Evolutionary conservation across 371 early-diverging fungal genomes (phyloP).

Genomic region (Apophysomyces elegans): DNA sequence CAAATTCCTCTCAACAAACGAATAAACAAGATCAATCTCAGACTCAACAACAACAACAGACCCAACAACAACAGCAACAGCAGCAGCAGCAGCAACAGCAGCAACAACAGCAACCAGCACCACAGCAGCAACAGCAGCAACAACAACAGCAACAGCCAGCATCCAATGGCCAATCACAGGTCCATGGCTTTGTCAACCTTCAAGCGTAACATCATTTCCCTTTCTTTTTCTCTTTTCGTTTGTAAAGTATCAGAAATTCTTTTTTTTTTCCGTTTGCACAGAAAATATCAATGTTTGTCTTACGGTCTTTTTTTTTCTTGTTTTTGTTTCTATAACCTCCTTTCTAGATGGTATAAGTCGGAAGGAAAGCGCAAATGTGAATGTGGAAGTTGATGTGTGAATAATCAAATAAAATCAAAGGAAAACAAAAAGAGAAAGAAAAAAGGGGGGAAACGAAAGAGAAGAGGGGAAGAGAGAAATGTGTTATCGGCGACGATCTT

Average conservation of each 20-base stretch:
- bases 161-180: slow-evolving; percentile 1
- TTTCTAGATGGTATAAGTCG: slow-evolving; percentile 19
- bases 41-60: slow-evolving; percentile 18
- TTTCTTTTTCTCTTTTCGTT: not conserved
- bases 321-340: slow-evolving; percentile 13
- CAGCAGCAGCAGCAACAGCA: slow-evolving; percentile 10
- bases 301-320: slow-evolving; percentile 14
- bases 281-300: not conserved
- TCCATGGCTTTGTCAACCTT: slow-evolving; percentile 17
- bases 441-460: not conserved
- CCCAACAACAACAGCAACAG: slow-evolving; percentile 17
- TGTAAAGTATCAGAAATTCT: slow-evolving; percentile 7
- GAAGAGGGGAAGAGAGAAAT: not conserved
- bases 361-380: not conserved
- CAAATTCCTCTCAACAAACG: slow-evolving; percentile 13
- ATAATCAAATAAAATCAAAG: not conserved
- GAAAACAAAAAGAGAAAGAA: not conserved
- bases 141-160: slow-evolving; percentile 13
- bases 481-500: slow-evolving; percentile 14
- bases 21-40: slow-evolving; percentile 12
- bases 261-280: not conserved
- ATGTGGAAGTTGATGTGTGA: not conserved
- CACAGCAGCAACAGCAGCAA: slow-evolving; percentile 11
- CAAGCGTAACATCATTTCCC: slow-evolving; percentile 4
- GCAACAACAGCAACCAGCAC: slow-evolving; percentile 9